Evolutionary conservation across 352 stramenopile species (phyloP), one percentile per base, ranked within the genome.

Genomic region (Phytophthora melonis): DNA sequence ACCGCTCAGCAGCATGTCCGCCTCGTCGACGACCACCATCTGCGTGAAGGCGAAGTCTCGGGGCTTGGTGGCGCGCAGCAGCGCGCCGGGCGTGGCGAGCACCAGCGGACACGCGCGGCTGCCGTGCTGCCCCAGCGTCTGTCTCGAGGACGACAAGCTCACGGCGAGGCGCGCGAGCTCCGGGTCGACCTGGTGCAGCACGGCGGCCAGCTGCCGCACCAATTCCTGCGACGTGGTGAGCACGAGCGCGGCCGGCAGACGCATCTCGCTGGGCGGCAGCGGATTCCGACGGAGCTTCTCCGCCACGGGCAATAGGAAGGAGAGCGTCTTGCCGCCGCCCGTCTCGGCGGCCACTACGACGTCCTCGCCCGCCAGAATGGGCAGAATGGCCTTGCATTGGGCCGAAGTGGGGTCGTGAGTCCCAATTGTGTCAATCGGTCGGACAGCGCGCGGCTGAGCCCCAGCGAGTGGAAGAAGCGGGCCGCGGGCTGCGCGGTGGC

Each of bases 331-430:
- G 58, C 97, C 97, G 60, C 83, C 93, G 49, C 97, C 97, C 0
- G 97, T 99, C 72, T 99, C 96, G 14, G 89, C 93, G 27, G 98
- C 97, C 53, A 99, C 80, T 19, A 99, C 90, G 19, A 98, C 84
- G 78, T 98, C 85, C 1, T 86, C 50, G n/a, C 78, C 70, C 3
- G 68, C 53, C 7, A 93, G 55, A 52, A 89, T 82, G 21, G 77
- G 43, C 18, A 87, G 88, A 68, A 95, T 90, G 27, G 86, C 86
- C 64, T 90, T 74, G 27, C 53, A 58, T 61, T 95, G 88, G 13
- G 76, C 83, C 27, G 80, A 58, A 10, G 85, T 93, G 18, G 88
- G 88, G n/a, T 72, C 6, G 55, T 68, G 30, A 93, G 47, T 7
- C 78, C 84, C 8, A 83, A 45, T 21, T 73, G 58, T 27, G 68